Evolutionary conservation across 257 asterid species (phyloP).

Genomic region (Ophiorrhiza pumila): DNA sequence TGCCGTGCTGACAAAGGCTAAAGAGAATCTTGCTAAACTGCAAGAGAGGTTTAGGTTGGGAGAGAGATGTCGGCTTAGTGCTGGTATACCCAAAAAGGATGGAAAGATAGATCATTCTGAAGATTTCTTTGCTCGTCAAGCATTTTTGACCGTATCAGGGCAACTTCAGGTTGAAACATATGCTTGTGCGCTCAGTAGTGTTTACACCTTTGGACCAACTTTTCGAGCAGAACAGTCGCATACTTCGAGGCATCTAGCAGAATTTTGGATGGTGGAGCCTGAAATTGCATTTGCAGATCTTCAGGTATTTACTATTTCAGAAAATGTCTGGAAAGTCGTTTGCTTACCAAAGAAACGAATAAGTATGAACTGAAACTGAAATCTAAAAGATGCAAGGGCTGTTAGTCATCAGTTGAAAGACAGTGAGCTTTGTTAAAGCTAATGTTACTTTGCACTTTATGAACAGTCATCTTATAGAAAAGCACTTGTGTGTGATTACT

Average conservation of each 20-base stretch:
- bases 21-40: slow-evolving; percentile 57
- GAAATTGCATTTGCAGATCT: slow-evolving; percentile 94
- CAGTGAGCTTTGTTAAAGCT: neutral
- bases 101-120: slow-evolving; percentile 78
- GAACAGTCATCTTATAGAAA: neutral
- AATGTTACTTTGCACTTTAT: neutral
- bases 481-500: neutral
- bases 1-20: slow-evolving; percentile 65
- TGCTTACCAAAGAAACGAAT: neutral
- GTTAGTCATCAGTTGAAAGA: too few relatives aligned
- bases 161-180: slow-evolving; percentile 95
- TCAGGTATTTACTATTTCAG: slow-evolving; percentile 39
- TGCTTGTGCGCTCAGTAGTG: slow-evolving; percentile 90
- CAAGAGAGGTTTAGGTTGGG: slow-evolving; percentile 54
- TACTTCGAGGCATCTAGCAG: slow-evolving; percentile 92
- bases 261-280: slow-evolving; percentile 99
- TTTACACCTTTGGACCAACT: slow-evolving; percentile 95
- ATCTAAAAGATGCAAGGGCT: neutral
- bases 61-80: slow-evolving; percentile 53
- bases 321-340: neutral
- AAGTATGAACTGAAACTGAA: neutral
- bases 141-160: slow-evolving; percentile 94
- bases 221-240: slow-evolving; percentile 94
- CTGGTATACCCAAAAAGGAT: slow-evolving; percentile 75
- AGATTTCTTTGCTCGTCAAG: slow-evolving; percentile 88